Evolutionary conservation across 192 early-diverging fungal species (phyloP).

Genomic region (Spizellomyces punctatus): DNA sequence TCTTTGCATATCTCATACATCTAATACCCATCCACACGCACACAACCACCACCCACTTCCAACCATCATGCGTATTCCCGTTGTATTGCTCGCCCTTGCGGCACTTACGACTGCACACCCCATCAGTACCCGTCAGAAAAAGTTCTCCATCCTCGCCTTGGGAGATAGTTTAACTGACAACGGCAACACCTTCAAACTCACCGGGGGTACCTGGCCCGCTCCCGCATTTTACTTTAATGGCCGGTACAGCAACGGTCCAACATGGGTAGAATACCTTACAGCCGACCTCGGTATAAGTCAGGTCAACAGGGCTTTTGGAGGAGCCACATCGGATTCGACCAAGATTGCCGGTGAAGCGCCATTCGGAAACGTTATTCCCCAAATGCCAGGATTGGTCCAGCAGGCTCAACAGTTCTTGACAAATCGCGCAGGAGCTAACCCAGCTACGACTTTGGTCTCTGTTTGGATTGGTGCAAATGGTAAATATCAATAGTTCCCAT

Average conservation of each 20-base stretch:
- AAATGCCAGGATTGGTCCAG: neutral
- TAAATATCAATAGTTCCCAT: neutral
- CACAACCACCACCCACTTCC: no score
- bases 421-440: neutral
- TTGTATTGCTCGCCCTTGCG: neutral
- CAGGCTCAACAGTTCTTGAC: neutral
- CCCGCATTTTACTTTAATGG: constrained; percentile 17
- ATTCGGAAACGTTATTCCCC: neutral
- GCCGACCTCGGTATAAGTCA: neutral
- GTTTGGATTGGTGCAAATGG: neutral
- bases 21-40: no score
- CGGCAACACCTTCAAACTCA: constrained; percentile 22
- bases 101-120: neutral
- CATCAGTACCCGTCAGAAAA: neutral
- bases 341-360: neutral
- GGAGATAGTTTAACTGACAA: constrained; percentile 31
- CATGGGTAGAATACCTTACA: constrained; percentile 25
- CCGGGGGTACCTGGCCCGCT: constrained; percentile 18
- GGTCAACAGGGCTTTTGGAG: constrained; percentile 14
- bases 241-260: constrained; percentile 32
- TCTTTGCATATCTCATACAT: no score
- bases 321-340: constrained; percentile 5
- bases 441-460: neutral
- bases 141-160: constrained; percentile 23
- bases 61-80: no score